Base-by-base conservation (phyloP, 164 flowering plant genomes). In the Houttuynia cordata region DNA sequence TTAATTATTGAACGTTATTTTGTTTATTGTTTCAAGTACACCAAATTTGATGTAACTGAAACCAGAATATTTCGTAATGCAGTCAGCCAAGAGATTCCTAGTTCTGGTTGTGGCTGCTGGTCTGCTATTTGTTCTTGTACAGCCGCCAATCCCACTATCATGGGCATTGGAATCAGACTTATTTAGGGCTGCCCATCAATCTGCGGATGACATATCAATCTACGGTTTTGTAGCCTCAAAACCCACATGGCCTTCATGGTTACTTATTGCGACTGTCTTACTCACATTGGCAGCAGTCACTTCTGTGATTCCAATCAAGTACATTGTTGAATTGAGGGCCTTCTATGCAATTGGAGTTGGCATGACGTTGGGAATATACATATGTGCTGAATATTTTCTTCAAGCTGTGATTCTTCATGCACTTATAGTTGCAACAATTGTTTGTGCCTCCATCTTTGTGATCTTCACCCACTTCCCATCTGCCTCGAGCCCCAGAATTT, bases 191-290 rank as follows among this genome's bases (percentile, higher is more conserved):
- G 89, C 96, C 41, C 89, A 85, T 64, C 84, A 81, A 50, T 78
- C 96, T 63, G 76, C 85, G 63, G 99, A 94, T 79, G 99, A 94
- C 70, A 76, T 85, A 57, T 86, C 97, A 53, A 94, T 94, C 53
- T 94, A 94, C 63, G 99, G 99, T 22, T 82, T 84, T 73, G 70
- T 84, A 64, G 70, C 90, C 9, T 65, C 83, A 58, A 91, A 81
- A 70, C 99, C 96, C 49, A 78, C 93, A 23, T 94, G 99, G 99
- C 99, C 99, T 21, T 83, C 99, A 57, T 94, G 99, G 99, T 72
- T 94, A 59, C 95, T 94, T 57, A 86, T 94, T 62, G 61, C 71
- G 40, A 87, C 97, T 49, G 73, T 88, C 71, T 71, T 94, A 57
- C 91, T 94, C 60, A 79, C 95, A 24, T 78, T 94, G 13, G 87